These are phyloP conservation scores for Amphichorda felina DNA, from an alignment of 2,329 filamentous ascomycete species.

Conservation along the genomic window DNA sequence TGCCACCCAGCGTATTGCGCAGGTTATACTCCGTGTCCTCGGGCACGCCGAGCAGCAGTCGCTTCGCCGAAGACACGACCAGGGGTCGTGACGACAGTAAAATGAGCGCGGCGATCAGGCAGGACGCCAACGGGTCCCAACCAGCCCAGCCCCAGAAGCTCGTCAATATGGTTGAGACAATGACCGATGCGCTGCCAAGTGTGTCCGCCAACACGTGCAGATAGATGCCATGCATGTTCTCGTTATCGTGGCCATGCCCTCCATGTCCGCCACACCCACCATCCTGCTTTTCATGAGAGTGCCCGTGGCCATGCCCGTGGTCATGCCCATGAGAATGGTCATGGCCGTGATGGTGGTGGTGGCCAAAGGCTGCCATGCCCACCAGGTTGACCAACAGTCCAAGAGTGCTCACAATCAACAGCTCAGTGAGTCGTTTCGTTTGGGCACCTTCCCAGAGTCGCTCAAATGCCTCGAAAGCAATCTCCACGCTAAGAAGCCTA, in stretches of 20 bases:
- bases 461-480: conserved; percentile 89
- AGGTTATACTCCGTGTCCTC: conserved; percentile 79
- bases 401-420: conserved; percentile 78
- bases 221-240: conserved; percentile 97
- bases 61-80: conserved; percentile 72
- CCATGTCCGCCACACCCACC: conserved; percentile 18
- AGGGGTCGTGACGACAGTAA: conserved; percentile 85
- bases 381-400: conserved; percentile 86
- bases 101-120: conserved; percentile 85
- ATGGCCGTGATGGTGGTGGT: conserved; percentile 41
- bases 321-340: conserved; percentile 28
- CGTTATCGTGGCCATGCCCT: conserved; percentile 58
- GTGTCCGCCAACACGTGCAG: conserved; percentile 92
- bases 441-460: conserved; percentile 73
- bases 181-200: conserved; percentile 86
- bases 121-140: conserved; percentile 90
- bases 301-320: conserved; percentile 25
- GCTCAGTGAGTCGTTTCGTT: conserved; percentile 72
- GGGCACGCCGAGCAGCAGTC: conserved; percentile 73
- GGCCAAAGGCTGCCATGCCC: conserved; percentile 75
- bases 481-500: conserved; percentile 87
- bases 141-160: conserved; percentile 83
- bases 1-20: conserved; percentile 73
- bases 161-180: conserved; percentile 79
- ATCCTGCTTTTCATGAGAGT: neutral